Conservation (phyloP, 176 grass and related monocot species). For the Paspalum notatum region DNA sequence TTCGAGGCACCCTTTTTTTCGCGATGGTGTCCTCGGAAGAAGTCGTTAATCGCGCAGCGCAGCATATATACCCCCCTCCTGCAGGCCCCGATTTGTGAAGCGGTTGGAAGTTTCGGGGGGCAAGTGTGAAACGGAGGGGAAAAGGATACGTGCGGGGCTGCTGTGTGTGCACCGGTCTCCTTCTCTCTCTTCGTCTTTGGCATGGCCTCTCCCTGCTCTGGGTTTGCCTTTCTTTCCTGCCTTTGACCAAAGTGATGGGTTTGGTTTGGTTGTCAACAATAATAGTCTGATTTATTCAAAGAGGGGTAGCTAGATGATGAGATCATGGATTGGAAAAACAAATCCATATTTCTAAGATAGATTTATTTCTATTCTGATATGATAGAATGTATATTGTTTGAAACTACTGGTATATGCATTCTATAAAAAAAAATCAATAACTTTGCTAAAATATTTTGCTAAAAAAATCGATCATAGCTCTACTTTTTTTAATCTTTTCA, state of each 20-base stretch:
- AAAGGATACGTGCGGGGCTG: conserved; percentile 40
- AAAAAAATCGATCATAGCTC: no score
- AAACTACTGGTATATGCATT: neutral
- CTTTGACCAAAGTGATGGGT: conserved; percentile 48
- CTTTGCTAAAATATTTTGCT: neutral
- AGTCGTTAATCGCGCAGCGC: neutral
- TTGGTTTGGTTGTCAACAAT: conserved; percentile 35
- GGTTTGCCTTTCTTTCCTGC: conserved; percentile 21
- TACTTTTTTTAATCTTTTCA: no score
- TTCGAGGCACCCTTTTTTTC: conserved; percentile 4
- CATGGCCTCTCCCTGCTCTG: neutral
- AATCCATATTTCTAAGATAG: neutral
- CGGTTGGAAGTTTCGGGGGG: neutral
- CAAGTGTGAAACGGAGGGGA: neutral
- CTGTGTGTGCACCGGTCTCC: conserved; percentile 2
- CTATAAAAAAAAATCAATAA: neutral
- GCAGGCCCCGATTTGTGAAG: neutral
- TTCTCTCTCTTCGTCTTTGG: conserved; percentile 20
- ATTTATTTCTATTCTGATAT: neutral
- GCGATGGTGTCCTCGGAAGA: neutral
- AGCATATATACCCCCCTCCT: neutral
- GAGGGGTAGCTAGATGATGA: neutral
- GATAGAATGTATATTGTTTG: neutral
- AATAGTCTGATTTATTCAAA: conserved; percentile 18
- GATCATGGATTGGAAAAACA: neutral